Conservation (phyloP, 371 early-diverging fungal genomes). For the Polyrhizophydium stewartii region DNA sequence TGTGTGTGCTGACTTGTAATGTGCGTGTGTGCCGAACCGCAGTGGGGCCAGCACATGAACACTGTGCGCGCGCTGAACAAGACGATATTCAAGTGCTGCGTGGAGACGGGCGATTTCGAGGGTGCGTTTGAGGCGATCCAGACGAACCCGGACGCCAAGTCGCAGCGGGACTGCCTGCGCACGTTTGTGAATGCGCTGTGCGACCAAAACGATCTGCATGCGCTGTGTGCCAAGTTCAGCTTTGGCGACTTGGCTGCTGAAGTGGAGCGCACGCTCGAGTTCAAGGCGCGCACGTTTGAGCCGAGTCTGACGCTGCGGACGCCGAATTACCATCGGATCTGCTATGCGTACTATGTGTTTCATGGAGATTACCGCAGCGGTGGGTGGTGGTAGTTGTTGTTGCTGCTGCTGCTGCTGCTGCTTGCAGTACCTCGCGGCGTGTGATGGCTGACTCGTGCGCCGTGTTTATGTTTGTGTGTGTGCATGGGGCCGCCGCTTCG, state of each 20-base stretch:
- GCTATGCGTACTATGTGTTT: conserved; percentile 45
- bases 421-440: too few relatives aligned
- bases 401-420: too few relatives aligned
- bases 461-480: neutral
- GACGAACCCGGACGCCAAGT: conserved; percentile 28
- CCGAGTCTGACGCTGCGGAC: neutral
- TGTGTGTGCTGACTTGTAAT: conserved; percentile 3
- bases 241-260: conserved; percentile 41
- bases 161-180: conserved; percentile 36
- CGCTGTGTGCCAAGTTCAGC: conserved; percentile 27
- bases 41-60: conserved; percentile 8
- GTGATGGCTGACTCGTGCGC: too few relatives aligned
- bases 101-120: conserved; percentile 34
- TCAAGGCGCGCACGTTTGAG: conserved; percentile 42
- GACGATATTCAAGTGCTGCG: conserved; percentile 36
- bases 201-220: conserved; percentile 24
- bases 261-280: conserved; percentile 42
- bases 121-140: conserved; percentile 41
- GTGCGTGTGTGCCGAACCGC: too few relatives aligned
- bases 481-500: too few relatives aligned
- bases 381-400: too few relatives aligned
- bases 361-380: conserved; percentile 47
- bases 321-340: conserved; percentile 43
- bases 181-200: conserved; percentile 40
- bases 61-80: conserved; percentile 27